These are phyloP conservation scores for Boletus pseudo-olivaceus DNA, from an alignment of 768 basidiomycete species.

Conservation along the genomic window DNA sequence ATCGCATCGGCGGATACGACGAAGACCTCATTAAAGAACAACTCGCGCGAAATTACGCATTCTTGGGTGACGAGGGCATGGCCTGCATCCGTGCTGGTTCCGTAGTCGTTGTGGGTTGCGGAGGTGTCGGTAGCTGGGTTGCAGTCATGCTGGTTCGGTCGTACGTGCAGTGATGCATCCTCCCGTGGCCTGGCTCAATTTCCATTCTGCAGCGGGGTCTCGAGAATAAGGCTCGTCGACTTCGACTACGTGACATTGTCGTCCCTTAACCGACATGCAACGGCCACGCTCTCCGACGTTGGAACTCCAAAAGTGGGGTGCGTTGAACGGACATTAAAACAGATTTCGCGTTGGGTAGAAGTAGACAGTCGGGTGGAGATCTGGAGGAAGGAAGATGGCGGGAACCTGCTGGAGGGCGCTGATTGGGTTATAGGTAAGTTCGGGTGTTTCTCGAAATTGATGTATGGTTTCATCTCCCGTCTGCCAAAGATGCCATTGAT, in stretches of 20 bases:
- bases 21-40: conserved; percentile 87
- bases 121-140: conserved; percentile 96
- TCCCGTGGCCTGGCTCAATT: background rate
- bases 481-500: conserved; percentile 83
- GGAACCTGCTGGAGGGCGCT: conserved; percentile 67
- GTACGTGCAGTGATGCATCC: conserved; percentile 43
- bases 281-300: conserved; percentile 84
- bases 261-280: conserved; percentile 92
- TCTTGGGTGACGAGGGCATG: conserved; percentile 92
- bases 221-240: conserved; percentile 78
- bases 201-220: conserved; percentile 53
- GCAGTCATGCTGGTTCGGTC: conserved; percentile 91
- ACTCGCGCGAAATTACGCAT: conserved; percentile 90
- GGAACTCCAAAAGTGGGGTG: conserved; percentile 88
- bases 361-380: conserved; percentile 82
- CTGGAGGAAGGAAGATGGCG: conserved; percentile 83
- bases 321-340: conserved; percentile 62
- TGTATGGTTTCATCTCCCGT: conserved; percentile 5
- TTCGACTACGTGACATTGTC: conserved; percentile 97
- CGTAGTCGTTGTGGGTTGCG: conserved; percentile 91
- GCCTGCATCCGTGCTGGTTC: conserved; percentile 63
- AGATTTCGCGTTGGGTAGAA: conserved; percentile 81
- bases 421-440: conserved; percentile 90
- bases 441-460: background rate
- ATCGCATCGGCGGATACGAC: conserved; percentile 43